phyloP scores from a whole-genome alignment of 2,329 filamentous ascomycete genomes.

The Aspergillus pseudoviridinutans region DNA sequence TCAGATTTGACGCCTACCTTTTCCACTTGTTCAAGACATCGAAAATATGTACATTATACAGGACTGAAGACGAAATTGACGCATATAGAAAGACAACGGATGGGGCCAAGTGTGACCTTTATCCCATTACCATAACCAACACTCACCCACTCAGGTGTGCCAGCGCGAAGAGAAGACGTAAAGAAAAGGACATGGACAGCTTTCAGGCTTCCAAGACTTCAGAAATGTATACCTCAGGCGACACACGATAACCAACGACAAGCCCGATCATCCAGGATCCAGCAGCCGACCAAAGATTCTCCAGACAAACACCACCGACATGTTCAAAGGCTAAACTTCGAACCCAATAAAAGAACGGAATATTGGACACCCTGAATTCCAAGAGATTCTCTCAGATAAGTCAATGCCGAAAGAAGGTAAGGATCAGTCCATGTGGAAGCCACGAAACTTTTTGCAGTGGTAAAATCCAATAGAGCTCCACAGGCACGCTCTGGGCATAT shows the following conservation, averaged over 20 bases:
- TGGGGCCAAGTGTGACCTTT: not conserved
- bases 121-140: not conserved
- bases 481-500: not conserved
- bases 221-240: conserved; percentile 1
- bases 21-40: conserved; percentile 11
- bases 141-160: not conserved
- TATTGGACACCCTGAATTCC: not conserved
- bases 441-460: not conserved
- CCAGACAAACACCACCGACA: not conserved
- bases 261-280: not conserved
- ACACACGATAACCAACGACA: conserved; percentile 1
- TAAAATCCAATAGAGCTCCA: not conserved
- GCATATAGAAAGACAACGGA: not conserved
- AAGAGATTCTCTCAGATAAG: not conserved
- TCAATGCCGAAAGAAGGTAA: not conserved
- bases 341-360: not conserved
- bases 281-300: not conserved
- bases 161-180: not conserved
- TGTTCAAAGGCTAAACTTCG: not conserved
- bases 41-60: conserved; percentile 22
- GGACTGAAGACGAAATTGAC: conserved; percentile 1
- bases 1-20: conserved; percentile 14
- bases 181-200: not conserved
- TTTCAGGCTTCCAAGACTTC: conserved; percentile 2
- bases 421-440: not conserved